These are phyloP conservation scores for Eragrostis curvula DNA, from an alignment of 176 grass and related monocot species.

Conservation along the genomic window DNA sequence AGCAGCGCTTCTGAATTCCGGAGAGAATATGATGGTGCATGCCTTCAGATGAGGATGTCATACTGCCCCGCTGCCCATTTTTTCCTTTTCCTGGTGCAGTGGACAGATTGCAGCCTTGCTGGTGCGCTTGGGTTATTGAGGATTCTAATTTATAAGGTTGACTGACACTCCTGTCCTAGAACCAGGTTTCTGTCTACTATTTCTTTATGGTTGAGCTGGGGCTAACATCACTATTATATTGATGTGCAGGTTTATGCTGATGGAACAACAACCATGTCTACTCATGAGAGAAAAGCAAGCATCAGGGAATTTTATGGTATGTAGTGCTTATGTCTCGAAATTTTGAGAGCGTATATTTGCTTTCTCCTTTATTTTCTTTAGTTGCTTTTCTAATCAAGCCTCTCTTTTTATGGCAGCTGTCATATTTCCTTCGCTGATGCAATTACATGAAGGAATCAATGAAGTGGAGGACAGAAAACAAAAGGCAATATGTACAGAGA, in stretches of 20 bases:
- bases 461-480: slow-evolving; percentile 85
- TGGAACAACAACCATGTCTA: slow-evolving; percentile 91
- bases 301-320: slow-evolving; percentile 93
- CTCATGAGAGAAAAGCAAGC: slow-evolving; percentile 90
- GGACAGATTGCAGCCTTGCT: slow-evolving; percentile 90
- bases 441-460: slow-evolving; percentile 83
- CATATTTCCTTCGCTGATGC: slow-evolving; percentile 85
- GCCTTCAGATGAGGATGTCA: slow-evolving; percentile 91
- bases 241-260: slow-evolving; percentile 80
- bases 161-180: background rate
- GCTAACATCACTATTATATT: background rate
- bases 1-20: slow-evolving; percentile 81
- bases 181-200: background rate
- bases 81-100: slow-evolving; percentile 90
- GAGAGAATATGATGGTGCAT: slow-evolving; percentile 85
- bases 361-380: slow-evolving; percentile 25
- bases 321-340: background rate
- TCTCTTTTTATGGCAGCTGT: slow-evolving; percentile 59
- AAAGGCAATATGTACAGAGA: slow-evolving; percentile 72
- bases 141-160: slow-evolving; percentile 94
- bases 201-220: slow-evolving; percentile 30
- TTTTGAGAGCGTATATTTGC: background rate
- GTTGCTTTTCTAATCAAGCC: slow-evolving; percentile 36
- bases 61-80: slow-evolving; percentile 88
- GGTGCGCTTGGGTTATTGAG: slow-evolving; percentile 80